Evolutionary conservation across 2,329 filamentous ascomycete species (phyloP), one percentile per base, ranked within the genome.

Genomic region (Neonectria faginata): DNA sequence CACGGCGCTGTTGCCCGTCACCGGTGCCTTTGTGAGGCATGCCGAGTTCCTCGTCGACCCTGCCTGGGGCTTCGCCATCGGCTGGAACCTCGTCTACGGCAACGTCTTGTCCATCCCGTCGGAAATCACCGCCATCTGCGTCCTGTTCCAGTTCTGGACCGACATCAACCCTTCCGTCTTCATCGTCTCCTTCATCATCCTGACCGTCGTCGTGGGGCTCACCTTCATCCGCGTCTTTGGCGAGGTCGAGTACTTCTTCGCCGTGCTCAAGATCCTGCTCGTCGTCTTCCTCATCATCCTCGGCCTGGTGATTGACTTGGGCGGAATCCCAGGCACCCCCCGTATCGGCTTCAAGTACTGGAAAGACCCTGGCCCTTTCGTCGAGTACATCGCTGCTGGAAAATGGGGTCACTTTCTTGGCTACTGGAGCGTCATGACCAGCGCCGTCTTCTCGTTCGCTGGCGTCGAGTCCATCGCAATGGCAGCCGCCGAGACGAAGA

Each of bases 381-480:
- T 89, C 36, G 86, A 90, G 70, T 87, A 90, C 72, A 85, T 91
- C n/a, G 82, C 83, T 3, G 80, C 79, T 0, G 84, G 87, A 0
- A 79, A 85, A 31, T 87, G 83, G 80, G 90, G 90, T 14, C 81
- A 83, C 14, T 92, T 93, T 72, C 81, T 92, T 5, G 91, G 91
- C 8, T 88, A 92, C 70, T 85, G 86, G 59, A 86, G 88, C 41
- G 85, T 89, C 52, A 86, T 87, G 54, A 85, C 84, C 11, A 87
- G 87, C 20, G 88, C 90, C 60, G 88, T 91, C 52, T 91, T 88
- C 72, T 90, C 88, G 71, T 92, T 90, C 73, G 88, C 89, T 2
- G 91, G 91, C 14, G 89, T 89, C 29, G 84, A 86, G 71, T 84
- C 82, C 27, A 81, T 91, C 56, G 86, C 89, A 67, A 89, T 91